phyloP scores from a whole-genome alignment of 176 grass and related monocot species.

The Paspalum vaginatum region DNA sequence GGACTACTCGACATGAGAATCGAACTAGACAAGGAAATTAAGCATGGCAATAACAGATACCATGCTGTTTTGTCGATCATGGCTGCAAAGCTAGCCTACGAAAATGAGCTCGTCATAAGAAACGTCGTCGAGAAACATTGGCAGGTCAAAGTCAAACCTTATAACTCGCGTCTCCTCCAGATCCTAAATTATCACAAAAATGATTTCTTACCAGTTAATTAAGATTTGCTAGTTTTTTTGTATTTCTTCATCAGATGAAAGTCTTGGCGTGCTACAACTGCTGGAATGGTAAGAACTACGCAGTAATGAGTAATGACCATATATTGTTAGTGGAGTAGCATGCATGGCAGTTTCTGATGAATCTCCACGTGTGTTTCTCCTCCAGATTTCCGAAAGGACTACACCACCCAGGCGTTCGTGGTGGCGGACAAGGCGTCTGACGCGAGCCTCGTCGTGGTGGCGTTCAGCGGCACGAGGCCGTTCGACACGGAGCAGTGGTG shows the following conservation, averaged over 20 bases:
- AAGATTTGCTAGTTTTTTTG: not conserved
- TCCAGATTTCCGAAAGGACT: constrained; percentile 58
- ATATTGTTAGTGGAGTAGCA: too few relatives aligned
- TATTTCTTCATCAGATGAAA: constrained; percentile 65
- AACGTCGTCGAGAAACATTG: constrained; percentile 50
- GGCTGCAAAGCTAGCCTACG: constrained; percentile 80
- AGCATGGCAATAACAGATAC: constrained; percentile 50
- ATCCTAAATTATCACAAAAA: not conserved
- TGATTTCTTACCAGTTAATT: not conserved
- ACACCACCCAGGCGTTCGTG: constrained; percentile 75
- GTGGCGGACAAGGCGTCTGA: constrained; percentile 52
- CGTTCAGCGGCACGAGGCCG: constrained; percentile 75
- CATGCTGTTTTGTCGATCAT: constrained; percentile 72
- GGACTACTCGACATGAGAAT: constrained; percentile 67
- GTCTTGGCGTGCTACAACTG: constrained; percentile 71
- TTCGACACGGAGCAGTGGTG: constrained; percentile 78
- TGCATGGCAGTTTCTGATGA: not conserved
- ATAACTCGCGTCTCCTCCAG: not conserved
- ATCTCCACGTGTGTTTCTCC: not conserved
- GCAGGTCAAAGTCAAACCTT: too few relatives aligned
- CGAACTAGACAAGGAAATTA: constrained; percentile 68
- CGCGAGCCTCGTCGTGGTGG: constrained; percentile 60
- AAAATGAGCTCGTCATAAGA: constrained; percentile 61
- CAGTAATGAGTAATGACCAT: too few relatives aligned
- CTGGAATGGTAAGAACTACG: constrained; percentile 91